Evolutionary conservation across 352 stramenopile species (phyloP).

Genomic region (Pythium pyrilobum): DNA sequence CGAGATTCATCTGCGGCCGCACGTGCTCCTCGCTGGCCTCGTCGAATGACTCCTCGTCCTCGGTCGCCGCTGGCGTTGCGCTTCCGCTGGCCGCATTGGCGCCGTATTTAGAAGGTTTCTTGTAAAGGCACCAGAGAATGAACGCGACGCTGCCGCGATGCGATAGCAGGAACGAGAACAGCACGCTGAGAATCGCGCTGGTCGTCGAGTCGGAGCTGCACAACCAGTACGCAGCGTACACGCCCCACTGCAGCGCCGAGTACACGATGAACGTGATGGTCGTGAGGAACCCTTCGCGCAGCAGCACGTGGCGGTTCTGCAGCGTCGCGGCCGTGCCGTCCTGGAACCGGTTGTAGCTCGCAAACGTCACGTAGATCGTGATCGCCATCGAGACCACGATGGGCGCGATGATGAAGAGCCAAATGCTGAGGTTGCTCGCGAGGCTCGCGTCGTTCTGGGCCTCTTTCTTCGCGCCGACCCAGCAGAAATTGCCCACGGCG

Average conservation of each 20-base stretch:
- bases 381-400: slow-evolving; percentile 41
- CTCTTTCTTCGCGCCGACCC: slow-evolving; percentile 48
- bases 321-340: slow-evolving; percentile 56
- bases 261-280: slow-evolving; percentile 68
- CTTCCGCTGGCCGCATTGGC: background rate
- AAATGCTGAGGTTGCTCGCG: slow-evolving; percentile 32
- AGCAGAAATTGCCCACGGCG: slow-evolving; percentile 66
- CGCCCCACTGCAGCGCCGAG: slow-evolving; percentile 54
- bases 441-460: slow-evolving; percentile 29
- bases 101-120: slow-evolving; percentile 20
- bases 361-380: slow-evolving; percentile 66
- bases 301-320: slow-evolving; percentile 40
- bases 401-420: slow-evolving; percentile 65
- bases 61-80: background rate
- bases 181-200: slow-evolving; percentile 35
- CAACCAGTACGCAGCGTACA: slow-evolving; percentile 67
- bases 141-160: slow-evolving; percentile 67
- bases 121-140: slow-evolving; percentile 72
- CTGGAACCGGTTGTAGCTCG: slow-evolving; percentile 56
- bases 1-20: slow-evolving; percentile 73
- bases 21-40: slow-evolving; percentile 55
- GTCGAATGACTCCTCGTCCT: slow-evolving; percentile 15
- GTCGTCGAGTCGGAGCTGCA: slow-evolving; percentile 19
- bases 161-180: slow-evolving; percentile 68
- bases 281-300: slow-evolving; percentile 69